A percentile compares a stretch with the other conserved stretches of the same genome.
These are phyloP conservation scores for Puccinia sorghi DNA, from an alignment of 1,284 basidiomycete genomes.

Conservation along the genomic window DNA sequence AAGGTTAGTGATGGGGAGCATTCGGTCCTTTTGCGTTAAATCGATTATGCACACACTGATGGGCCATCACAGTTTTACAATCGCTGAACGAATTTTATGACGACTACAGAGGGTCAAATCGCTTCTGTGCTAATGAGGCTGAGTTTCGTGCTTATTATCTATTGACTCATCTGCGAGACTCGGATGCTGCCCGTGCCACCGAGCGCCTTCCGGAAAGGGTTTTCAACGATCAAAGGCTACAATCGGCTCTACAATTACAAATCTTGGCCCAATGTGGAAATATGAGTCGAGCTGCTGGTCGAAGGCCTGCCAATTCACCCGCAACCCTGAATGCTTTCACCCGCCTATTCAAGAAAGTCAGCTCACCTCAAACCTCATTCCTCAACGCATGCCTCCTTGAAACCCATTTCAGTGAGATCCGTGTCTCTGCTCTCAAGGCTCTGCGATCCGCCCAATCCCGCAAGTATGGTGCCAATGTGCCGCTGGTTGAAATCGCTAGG, in stretches of 20 bases:
- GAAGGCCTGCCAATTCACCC: conserved; percentile 60
- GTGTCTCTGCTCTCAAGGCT: conserved; percentile 62
- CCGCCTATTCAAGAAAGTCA: conserved; percentile 62
- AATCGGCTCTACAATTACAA: conserved; percentile 77
- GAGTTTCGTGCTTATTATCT: conserved; percentile 96
- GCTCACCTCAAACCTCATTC: conserved; percentile 59
- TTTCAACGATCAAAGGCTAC: conserved; percentile 72
- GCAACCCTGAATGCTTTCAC: conserved; percentile 66
- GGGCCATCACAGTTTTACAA: conserved; percentile 69
- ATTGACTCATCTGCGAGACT: conserved; percentile 83
- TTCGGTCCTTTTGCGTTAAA: background rate
- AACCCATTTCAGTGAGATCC: conserved; percentile 62
- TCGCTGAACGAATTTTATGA: conserved; percentile 91
- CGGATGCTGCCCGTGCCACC: conserved; percentile 69
- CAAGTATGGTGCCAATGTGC: conserved; percentile 36
- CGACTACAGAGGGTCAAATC: conserved; percentile 64
- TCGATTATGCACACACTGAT: background rate
- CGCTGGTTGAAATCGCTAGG: conserved; percentile 27
- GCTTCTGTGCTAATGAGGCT: conserved; percentile 66
- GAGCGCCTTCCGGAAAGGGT: conserved; percentile 75
- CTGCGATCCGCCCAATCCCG: conserved; percentile 58
- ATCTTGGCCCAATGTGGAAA: conserved; percentile 77
- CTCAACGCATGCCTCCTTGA: conserved; percentile 64
- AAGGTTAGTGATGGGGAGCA: conserved; percentile 65
- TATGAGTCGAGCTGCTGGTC: conserved; percentile 59